Base-by-base conservation (phyloP, 306 rosid genomes). In the Biancaea sappan region DNA sequence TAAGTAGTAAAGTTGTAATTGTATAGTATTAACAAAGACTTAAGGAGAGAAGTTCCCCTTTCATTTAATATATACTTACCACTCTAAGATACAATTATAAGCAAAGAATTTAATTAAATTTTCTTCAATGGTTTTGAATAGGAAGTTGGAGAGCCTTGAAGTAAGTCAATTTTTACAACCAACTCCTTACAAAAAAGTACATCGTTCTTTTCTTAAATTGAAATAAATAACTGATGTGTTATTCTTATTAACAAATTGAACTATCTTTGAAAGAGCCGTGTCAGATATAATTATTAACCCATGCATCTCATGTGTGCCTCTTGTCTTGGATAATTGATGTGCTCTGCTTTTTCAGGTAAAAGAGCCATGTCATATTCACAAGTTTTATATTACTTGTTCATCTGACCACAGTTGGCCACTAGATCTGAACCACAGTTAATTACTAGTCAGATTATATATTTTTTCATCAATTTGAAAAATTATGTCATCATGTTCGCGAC, bases 61-160 rank as follows among this genome's bases (percentile, higher is more conserved):
- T n/a, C n/a, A n/a, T n/a, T n/a, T n/a, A n/a, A n/a, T n/a, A n/a
- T n/a, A 46, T 46, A 48, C 13, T 53, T 28, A 68, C 18, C 10
- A n/a, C 15, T 19, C 37, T 68, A 47, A 14, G 8, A 66, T 26
- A n/a, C 52, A 47, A 13, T 34, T 71, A 66, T 34, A 29, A 5
- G 41, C 43, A 77, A 26, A 44, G 14, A 67, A 32, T 52, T 53
- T 78, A 58, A 76, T 73, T 52, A 28, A 80, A 28, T 32, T 26
- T 31, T 75, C 38, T 78, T 66, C 62, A 28, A 60, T 81, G 75
- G 43, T 56, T 84, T 81, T 72, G 62, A 79, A 81, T 90, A 91
- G 95, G 95, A 89, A 91, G 79, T 78, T 87, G 88, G 97, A 91
- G 85, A 89, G 91, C 77, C 91, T 89, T 57, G 92, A 87, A 87